Evolutionary conservation across 345 rosid species (phyloP).

Genomic region (Citrus mangshanensis): DNA sequence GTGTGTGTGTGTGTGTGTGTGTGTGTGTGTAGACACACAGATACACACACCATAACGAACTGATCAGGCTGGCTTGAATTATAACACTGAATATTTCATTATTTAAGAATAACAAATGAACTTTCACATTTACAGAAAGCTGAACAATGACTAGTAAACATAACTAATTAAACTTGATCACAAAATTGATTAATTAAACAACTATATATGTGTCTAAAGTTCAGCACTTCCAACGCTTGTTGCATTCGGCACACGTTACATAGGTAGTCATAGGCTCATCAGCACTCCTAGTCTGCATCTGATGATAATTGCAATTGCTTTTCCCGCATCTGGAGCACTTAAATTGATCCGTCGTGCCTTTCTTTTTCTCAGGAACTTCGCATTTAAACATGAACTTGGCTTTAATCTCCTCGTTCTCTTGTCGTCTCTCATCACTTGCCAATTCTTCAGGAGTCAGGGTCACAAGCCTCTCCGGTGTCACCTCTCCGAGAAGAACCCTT

Average conservation of each 20-base stretch:
- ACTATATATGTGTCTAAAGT: neutral
- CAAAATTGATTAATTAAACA: neutral
- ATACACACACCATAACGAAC: too few relatives aligned
- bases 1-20: too few relatives aligned
- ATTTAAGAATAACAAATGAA: too few relatives aligned
- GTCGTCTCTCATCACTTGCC: neutral
- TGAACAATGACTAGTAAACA: too few relatives aligned
- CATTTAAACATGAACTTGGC: neutral
- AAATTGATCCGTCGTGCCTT: constrained; percentile 52
- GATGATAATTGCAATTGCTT: constrained; percentile 37
- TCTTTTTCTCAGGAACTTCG: neutral
- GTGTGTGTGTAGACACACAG: too few relatives aligned
- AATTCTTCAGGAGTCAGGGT: neutral
- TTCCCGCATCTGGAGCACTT: constrained; percentile 47
- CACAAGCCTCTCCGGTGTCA: neutral
- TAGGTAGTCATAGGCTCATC: constrained; percentile 59
- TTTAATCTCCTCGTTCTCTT: neutral
- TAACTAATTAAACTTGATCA: too few relatives aligned
- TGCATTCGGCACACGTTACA: constrained; percentile 51
- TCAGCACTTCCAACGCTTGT: constrained; percentile 47
- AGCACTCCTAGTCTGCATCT: constrained; percentile 27
- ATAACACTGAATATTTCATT: too few relatives aligned
- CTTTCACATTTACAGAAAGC: too few relatives aligned
- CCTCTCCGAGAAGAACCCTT: neutral
- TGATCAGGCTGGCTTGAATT: too few relatives aligned